phyloP scores from a whole-genome alignment of 2,329 filamentous ascomycete genomes.

The Cytospora piceae region DNA sequence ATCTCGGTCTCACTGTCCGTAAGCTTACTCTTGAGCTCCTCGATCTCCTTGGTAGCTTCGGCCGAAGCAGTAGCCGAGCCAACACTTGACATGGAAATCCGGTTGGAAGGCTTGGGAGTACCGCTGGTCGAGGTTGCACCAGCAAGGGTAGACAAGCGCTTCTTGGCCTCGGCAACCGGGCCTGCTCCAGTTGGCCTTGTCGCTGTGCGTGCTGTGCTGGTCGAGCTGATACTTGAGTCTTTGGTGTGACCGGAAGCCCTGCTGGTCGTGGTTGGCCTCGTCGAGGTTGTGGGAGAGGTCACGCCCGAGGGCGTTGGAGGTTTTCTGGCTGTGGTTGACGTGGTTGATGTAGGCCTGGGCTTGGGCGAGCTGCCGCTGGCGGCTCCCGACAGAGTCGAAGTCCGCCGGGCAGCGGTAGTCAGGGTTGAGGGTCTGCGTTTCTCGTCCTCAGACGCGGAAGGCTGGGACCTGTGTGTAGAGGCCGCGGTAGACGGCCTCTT shows the following conservation, averaged over 20 bases:
- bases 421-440: conserved; percentile 39
- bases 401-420: conserved; percentile 38
- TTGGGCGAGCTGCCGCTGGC: conserved; percentile 35
- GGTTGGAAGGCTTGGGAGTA: conserved; percentile 46
- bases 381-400: conserved; percentile 37
- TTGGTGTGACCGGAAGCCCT: conserved; percentile 42
- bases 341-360: conserved; percentile 34
- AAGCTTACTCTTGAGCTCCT: conserved; percentile 64
- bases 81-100: conserved; percentile 39
- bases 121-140: conserved; percentile 44
- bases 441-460: conserved; percentile 44
- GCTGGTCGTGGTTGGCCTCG: conserved; percentile 40
- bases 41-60: conserved; percentile 57
- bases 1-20: conserved; percentile 62
- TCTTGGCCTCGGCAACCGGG: conserved; percentile 55
- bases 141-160: conserved; percentile 58
- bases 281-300: conserved; percentile 41
- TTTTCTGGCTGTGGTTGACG: conserved; percentile 43
- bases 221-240: conserved; percentile 30
- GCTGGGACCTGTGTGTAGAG: conserved; percentile 38
- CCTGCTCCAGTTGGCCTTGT: conserved; percentile 43
- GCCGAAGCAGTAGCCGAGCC: conserved; percentile 45
- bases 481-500: conserved; percentile 40
- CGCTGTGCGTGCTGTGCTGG: conserved; percentile 37
- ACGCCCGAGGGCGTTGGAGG: conserved; percentile 40